Percentiles rank a stretch among this genome's conserved stretches.
Evolutionary conservation across 441 rosid species (phyloP).

Genomic region (Croton setiger): DNA sequence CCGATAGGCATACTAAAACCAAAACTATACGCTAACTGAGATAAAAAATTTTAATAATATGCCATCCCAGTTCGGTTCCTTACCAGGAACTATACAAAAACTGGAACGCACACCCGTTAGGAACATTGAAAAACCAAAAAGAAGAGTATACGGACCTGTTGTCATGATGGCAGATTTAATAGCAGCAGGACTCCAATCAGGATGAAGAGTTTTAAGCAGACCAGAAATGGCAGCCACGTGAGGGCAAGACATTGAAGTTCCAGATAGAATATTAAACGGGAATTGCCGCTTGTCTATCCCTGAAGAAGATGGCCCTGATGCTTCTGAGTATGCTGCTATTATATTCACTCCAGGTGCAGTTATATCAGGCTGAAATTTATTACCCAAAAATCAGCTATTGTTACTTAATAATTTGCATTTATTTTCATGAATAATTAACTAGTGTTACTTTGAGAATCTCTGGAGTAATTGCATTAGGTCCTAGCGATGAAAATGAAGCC

Average conservation of each 20-base stretch:
- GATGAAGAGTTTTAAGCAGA: conserved; percentile 57
- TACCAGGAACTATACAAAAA: no score
- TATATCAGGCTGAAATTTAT: conserved; percentile 24
- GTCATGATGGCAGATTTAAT: conserved; percentile 86
- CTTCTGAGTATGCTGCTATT: conserved; percentile 40
- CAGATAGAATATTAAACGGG: conserved; percentile 35
- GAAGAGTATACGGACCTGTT: conserved; percentile 35
- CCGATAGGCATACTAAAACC: no score
- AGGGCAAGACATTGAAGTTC: conserved; percentile 93
- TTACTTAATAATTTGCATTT: not conserved
- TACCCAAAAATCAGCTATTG: not conserved
- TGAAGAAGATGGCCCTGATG: conserved; percentile 28
- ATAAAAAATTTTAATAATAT: no score
- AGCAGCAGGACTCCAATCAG: conserved; percentile 70
- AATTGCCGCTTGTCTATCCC: conserved; percentile 28
- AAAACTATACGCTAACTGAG: no score
- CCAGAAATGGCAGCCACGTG: conserved; percentile 82
- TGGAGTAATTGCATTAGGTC: conserved; percentile 34
- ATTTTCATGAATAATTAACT: not conserved
- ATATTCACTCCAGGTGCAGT: conserved; percentile 47
- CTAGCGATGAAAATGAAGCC: conserved; percentile 37
- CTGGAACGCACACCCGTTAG: no score
- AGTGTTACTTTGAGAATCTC: conserved; percentile 33
- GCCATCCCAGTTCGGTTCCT: no score
- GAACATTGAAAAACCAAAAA: not conserved